A percentile compares a stretch with the other conserved stretches of the same genome.
Conservation (phyloP, 306 rosid genomes). For the Cucurbita moschata region DNA sequence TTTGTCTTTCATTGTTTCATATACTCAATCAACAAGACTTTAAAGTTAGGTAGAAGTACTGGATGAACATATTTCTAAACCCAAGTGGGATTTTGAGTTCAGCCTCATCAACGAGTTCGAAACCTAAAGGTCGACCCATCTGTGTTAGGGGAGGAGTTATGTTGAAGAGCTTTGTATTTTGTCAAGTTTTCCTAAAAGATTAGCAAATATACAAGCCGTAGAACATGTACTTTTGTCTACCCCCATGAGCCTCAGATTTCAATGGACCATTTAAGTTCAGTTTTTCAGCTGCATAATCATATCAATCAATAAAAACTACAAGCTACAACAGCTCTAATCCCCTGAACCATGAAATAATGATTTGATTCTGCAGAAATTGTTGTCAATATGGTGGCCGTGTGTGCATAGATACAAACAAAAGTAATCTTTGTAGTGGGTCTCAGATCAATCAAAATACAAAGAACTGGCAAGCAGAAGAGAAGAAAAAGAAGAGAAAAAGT, state of each 20-base stretch:
- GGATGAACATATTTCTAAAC: background rate
- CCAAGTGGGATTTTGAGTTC: background rate
- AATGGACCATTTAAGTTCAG: background rate
- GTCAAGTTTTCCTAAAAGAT: background rate
- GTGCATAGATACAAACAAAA: slow-evolving; percentile 22
- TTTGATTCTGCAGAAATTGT: background rate
- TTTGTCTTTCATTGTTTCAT: background rate
- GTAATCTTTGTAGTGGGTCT: slow-evolving; percentile 16
- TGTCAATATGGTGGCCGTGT: slow-evolving; percentile 21
- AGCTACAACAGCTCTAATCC: background rate
- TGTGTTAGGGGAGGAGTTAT: background rate
- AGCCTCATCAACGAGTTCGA: too few species aligned
- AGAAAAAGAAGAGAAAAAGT: slow-evolving; percentile 37
- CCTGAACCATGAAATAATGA: slow-evolving; percentile 2
- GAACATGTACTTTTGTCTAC: background rate
- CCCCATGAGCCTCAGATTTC: background rate
- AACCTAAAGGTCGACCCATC: too few species aligned
- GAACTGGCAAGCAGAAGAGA: slow-evolving; percentile 46
- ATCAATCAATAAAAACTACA: background rate
- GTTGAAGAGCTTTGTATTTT: background rate
- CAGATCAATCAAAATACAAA: slow-evolving; percentile 14
- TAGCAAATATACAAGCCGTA: background rate
- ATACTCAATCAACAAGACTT: background rate
- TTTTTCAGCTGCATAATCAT: slow-evolving; percentile 6
- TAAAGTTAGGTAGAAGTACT: background rate